phyloP scores from a whole-genome alignment of 768 basidiomycete species.

The Mycena floridula region DNA sequence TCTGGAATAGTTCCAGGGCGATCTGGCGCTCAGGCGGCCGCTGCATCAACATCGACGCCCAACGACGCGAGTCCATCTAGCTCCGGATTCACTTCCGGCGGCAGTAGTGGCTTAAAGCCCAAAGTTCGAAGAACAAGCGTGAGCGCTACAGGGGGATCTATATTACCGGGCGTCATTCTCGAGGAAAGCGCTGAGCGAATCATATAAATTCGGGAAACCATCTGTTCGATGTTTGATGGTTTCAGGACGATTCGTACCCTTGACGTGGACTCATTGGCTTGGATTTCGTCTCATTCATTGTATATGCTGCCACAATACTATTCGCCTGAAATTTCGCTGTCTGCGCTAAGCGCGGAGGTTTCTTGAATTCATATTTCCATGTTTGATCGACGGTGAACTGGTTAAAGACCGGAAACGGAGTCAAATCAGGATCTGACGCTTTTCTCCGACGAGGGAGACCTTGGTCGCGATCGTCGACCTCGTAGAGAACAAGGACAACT shows the following conservation, averaged over 20 bases:
- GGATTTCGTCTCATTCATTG: too few species aligned
- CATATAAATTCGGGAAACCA: too few species aligned
- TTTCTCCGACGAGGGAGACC: too few species aligned
- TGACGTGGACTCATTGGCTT: too few species aligned
- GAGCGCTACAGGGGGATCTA: conserved; percentile 14
- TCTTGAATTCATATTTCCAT: background rate
- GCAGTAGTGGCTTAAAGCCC: conserved; percentile 33
- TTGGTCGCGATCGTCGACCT: too few species aligned
- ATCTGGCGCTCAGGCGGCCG: conserved; percentile 3
- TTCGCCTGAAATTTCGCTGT: too few species aligned
- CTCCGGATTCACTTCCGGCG: conserved; percentile 17
- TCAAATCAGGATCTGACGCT: too few species aligned
- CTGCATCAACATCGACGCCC: conserved; percentile 1
- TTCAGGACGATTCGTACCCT: too few species aligned
- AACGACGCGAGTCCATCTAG: conserved; percentile 14
- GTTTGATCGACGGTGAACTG: background rate
- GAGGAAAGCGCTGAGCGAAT: conserved; percentile 21
- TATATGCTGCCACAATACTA: too few species aligned
- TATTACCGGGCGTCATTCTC: conserved; percentile 8
- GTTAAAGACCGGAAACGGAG: background rate
- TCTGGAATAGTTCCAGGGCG: conserved; percentile 46
- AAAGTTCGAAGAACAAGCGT: conserved; percentile 44
- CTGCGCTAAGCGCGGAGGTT: background rate
- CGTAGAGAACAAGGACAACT: too few species aligned
- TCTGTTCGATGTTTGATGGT: too few species aligned